Conservation (phyloP, 2,329 filamentous ascomycete species). For the Aschersonia sp. region DNA sequence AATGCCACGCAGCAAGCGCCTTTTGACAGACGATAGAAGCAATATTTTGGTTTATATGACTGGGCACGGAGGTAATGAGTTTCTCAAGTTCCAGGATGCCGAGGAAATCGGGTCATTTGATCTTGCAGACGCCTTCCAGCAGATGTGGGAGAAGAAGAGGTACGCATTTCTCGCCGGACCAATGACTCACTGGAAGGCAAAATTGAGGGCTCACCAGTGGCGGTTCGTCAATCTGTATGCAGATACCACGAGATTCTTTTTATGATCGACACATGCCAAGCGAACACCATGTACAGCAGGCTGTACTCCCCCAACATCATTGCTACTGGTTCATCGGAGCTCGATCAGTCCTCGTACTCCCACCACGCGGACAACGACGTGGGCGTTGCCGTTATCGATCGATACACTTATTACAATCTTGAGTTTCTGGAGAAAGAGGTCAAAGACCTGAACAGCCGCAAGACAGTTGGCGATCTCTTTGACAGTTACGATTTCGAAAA, state of each 20-base stretch:
- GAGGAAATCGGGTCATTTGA: constrained; percentile 97
- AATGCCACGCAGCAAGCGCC: constrained; percentile 84
- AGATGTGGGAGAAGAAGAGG: constrained; percentile 99
- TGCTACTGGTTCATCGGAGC: constrained; percentile 88
- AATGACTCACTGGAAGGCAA: no score
- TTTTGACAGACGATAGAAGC: constrained; percentile 87
- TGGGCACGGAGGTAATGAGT: constrained; percentile 93
- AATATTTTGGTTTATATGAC: constrained; percentile 99
- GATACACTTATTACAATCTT: constrained; percentile 96
- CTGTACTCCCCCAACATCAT: constrained; percentile 98
- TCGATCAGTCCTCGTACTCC: constrained; percentile 92
- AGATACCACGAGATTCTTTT: constrained; percentile 95
- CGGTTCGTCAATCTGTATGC: not conserved
- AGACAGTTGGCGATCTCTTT: constrained; percentile 86
- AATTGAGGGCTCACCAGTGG: no score
- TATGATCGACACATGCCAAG: constrained; percentile 99
- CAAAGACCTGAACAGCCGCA: constrained; percentile 70
- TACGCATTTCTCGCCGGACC: constrained; percentile 14
- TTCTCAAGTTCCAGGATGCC: constrained; percentile 94
- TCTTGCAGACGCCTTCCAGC: constrained; percentile 90
- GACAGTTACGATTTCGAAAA: constrained; percentile 91
- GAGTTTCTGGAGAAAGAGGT: constrained; percentile 92
- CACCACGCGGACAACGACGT: constrained; percentile 98
- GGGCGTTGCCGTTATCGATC: constrained; percentile 93
- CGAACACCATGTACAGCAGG: constrained; percentile 97